These are phyloP conservation scores for Rhexocercosporidium sp. DNA, from an alignment of 2,329 filamentous ascomycete species.

Conservation along the genomic window DNA sequence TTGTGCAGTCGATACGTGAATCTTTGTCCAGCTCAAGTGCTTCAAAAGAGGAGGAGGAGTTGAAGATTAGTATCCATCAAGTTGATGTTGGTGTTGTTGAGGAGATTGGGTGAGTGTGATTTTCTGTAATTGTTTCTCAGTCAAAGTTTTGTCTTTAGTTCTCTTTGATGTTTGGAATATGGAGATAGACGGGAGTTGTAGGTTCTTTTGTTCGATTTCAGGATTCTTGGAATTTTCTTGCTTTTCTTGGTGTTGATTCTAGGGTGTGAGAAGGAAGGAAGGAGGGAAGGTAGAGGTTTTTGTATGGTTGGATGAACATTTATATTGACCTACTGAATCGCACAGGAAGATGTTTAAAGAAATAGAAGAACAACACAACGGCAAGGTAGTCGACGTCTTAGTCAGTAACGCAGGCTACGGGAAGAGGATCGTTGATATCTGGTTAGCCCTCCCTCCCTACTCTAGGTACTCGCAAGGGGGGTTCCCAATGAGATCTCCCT, in stretches of 20 bases:
- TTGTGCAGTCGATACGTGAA: constrained; percentile 49
- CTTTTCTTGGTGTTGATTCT: no score
- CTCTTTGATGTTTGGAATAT: no score
- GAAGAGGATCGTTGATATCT: constrained; percentile 54
- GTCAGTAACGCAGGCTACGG: constrained; percentile 71
- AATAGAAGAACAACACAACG: constrained; percentile 56
- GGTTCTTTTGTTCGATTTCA: no score
- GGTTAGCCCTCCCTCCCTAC: constrained; percentile 7
- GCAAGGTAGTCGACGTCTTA: constrained; percentile 61
- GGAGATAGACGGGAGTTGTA: no score
- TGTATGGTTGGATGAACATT: not conserved
- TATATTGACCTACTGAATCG: not conserved
- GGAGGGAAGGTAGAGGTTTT: not conserved
- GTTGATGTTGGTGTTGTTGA: constrained; percentile 61
- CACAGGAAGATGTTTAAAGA: constrained; percentile 54
- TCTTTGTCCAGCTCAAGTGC: no score
- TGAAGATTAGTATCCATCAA: constrained; percentile 58
- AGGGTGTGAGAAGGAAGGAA: not conserved
- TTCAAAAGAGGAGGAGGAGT: constrained; percentile 34
- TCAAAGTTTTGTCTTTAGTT: no score
- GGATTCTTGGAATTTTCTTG: no score
- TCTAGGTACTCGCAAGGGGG: no score
- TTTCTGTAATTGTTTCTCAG: not conserved
- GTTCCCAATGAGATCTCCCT: no score
- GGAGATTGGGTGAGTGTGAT: constrained; percentile 49